A percentile compares a stretch with the other conserved stretches of the same genome.
phyloP scores from a whole-genome alignment of 805 yeast species.

The Saccharomycopsis javanensis region DNA sequence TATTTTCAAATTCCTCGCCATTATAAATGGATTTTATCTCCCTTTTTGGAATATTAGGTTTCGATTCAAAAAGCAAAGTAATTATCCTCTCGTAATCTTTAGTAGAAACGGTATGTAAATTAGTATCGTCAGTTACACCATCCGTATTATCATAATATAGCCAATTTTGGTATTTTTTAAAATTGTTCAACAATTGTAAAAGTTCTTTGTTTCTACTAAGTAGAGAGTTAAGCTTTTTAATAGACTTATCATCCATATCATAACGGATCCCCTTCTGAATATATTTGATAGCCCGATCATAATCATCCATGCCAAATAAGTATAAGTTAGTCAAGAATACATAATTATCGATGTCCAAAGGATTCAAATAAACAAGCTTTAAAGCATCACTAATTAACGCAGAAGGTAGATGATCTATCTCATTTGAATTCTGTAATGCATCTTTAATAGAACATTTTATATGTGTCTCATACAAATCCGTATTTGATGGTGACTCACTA shows the following conservation, averaged over 20 bases:
- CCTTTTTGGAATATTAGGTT: conserved; percentile 15
- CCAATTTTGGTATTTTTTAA: conserved; percentile 34
- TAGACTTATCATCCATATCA: conserved; percentile 59
- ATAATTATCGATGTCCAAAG: conserved; percentile 13
- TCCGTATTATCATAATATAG: conserved; percentile 26
- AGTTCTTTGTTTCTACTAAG: conserved; percentile 26
- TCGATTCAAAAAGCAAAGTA: conserved; percentile 5
- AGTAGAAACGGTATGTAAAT: conserved; percentile 36
- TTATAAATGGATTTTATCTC: conserved; percentile 22
- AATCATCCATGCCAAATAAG: conserved; percentile 43
- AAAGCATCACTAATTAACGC: conserved; percentile 13
- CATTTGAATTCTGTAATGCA: conserved; percentile 9
- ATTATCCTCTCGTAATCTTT: conserved; percentile 21
- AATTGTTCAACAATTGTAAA: conserved; percentile 33
- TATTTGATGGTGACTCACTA: conserved; percentile 7
- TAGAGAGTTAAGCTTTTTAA: conserved; percentile 44
- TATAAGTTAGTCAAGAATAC: conserved; percentile 29
- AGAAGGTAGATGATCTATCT: conserved; percentile 9
- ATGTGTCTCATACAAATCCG: conserved; percentile 11
- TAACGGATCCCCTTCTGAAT: conserved; percentile 62
- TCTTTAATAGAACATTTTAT: conserved; percentile 13
- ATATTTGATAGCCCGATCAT: conserved; percentile 40
- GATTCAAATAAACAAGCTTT: conserved; percentile 9
- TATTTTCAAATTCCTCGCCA: conserved; percentile 19
- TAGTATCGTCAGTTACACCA: conserved; percentile 28